Conservation (phyloP, 257 asterid genomes). For the Jaltomata sinuosa region DNA sequence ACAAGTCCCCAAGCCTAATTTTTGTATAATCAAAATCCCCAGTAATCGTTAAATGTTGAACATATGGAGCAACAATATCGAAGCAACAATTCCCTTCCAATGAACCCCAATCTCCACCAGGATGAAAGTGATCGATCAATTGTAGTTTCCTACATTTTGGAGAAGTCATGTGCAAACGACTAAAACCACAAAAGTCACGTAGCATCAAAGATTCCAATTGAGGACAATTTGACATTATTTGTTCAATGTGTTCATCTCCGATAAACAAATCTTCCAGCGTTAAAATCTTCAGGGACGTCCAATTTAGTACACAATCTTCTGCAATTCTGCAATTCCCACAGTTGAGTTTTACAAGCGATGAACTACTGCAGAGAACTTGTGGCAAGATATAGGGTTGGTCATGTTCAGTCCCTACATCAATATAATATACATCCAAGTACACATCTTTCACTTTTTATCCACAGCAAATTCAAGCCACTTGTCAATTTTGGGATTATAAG, state of each 20-base stretch:
- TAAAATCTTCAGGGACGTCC: background rate
- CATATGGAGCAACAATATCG: background rate
- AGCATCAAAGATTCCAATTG: background rate
- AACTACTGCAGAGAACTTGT: background rate
- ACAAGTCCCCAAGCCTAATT: background rate
- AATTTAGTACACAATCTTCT: background rate
- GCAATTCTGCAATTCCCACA: background rate
- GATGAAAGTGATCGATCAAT: background rate
- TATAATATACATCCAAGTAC: background rate
- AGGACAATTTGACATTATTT: background rate
- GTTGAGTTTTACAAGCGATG: background rate
- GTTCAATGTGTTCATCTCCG: background rate
- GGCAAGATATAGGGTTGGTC: background rate
- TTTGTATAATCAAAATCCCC: background rate
- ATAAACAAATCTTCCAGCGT: background rate
- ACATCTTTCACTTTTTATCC: background rate
- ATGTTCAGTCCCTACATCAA: no score
- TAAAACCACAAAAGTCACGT: background rate
- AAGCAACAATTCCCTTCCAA: background rate
- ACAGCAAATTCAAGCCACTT: background rate
- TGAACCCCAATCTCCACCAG: background rate
- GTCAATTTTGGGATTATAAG: background rate
- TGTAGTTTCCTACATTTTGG: background rate
- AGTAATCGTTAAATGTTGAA: background rate
- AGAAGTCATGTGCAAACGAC: background rate